phyloP scores from a whole-genome alignment of 352 stramenopile species.

The Globisporangium camurandrum region DNA sequence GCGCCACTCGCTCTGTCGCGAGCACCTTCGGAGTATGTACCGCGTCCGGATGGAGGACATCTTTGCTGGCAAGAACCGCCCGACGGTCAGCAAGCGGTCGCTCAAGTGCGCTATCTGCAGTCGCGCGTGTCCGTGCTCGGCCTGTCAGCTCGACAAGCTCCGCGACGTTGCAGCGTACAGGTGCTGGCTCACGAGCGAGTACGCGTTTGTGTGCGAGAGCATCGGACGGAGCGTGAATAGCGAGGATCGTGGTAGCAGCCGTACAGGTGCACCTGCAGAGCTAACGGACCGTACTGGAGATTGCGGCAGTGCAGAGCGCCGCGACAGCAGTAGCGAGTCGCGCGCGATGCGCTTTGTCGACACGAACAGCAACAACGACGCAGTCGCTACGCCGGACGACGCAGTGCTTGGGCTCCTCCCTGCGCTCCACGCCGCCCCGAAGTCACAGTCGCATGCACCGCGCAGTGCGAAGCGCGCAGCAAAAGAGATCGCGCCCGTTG shows the following conservation, averaged over 20 bases:
- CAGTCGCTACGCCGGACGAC: background rate
- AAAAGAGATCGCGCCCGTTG: slow-evolving; percentile 22
- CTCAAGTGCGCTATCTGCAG: slow-evolving; percentile 59
- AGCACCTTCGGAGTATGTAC: slow-evolving; percentile 66
- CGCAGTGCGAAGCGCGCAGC: slow-evolving; percentile 33
- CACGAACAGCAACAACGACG: background rate
- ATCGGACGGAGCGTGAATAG: too few species aligned
- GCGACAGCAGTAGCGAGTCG: too few species aligned
- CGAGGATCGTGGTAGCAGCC: too few species aligned
- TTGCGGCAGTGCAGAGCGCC: too few species aligned
- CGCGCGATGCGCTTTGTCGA: too few species aligned
- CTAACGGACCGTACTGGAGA: too few species aligned
- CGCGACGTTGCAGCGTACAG: slow-evolving; percentile 22
- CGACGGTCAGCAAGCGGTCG: slow-evolving; percentile 51
- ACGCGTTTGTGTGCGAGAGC: too few species aligned
- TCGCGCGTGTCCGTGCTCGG: slow-evolving; percentile 46
- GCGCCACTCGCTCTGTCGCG: slow-evolving; percentile 61
- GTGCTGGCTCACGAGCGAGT: slow-evolving; percentile 18
- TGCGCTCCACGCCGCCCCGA: slow-evolving; percentile 4
- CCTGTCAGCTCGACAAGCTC: slow-evolving; percentile 31
- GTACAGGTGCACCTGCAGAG: too few species aligned
- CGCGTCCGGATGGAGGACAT: slow-evolving; percentile 65
- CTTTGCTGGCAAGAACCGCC: slow-evolving; percentile 63
- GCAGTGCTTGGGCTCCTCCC: background rate
- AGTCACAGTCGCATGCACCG: slow-evolving; percentile 7